These are phyloP conservation scores for Quercus aquifolioides DNA, from an alignment of 306 rosid genomes.

Conservation along the genomic window DNA sequence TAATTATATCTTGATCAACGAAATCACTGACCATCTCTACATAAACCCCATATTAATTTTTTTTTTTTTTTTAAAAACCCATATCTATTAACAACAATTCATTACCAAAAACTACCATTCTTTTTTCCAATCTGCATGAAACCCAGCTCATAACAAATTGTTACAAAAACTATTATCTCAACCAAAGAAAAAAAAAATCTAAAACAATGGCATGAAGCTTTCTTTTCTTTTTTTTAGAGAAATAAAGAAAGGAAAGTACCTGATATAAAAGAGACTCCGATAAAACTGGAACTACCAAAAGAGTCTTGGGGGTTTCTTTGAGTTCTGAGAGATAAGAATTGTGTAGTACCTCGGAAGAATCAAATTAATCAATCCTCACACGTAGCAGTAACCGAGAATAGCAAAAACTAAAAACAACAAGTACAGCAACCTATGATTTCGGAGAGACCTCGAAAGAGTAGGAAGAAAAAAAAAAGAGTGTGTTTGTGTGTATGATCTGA, in stretches of 20 bases:
- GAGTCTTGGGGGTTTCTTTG: too few species aligned
- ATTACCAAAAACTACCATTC: background rate
- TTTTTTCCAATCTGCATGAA: constrained; percentile 12
- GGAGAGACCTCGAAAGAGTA: too few species aligned
- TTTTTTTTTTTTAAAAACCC: background rate
- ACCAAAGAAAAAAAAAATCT: background rate
- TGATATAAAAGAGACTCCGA: background rate
- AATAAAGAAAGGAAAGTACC: background rate
- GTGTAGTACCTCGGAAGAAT: background rate
- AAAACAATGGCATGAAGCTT: background rate
- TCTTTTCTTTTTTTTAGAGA: background rate
- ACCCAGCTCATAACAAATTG: background rate
- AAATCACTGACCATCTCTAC: background rate
- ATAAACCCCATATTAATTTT: background rate
- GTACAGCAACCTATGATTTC: background rate
- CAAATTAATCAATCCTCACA: background rate
- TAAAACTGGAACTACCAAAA: background rate
- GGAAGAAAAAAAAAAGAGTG: too few species aligned
- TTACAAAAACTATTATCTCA: background rate
- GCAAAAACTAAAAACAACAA: background rate
- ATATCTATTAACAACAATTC: background rate
- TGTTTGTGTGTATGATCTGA: too few species aligned
- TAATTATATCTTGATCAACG: background rate
- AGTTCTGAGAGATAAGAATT: too few species aligned
- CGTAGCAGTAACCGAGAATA: background rate